Conservation (phyloP, 805 yeast genomes). For the Priceomyces haplophilus region DNA sequence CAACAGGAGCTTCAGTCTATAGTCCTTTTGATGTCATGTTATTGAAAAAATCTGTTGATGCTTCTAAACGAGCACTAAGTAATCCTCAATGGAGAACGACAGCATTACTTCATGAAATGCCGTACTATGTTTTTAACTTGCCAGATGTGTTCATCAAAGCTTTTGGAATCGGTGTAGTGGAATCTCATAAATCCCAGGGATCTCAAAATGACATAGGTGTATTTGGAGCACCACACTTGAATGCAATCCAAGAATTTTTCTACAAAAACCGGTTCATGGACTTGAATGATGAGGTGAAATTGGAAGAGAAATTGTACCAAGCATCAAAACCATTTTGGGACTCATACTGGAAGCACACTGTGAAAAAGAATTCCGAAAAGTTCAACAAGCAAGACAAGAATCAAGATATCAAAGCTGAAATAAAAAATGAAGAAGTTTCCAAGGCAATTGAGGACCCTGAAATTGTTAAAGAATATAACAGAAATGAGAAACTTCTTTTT, state of each 20-base stretch:
- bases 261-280: conserved; percentile 49
- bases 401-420: conserved; percentile 16
- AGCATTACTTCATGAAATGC: conserved; percentile 64
- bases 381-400: conserved; percentile 38
- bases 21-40: conserved; percentile 37
- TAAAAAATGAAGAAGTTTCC: conserved; percentile 5
- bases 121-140: conserved; percentile 47
- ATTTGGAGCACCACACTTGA: conserved; percentile 60
- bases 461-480: not conserved
- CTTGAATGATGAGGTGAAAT: conserved; percentile 22
- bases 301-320: conserved; percentile 29
- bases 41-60: conserved; percentile 41
- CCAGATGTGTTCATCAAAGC: conserved; percentile 38
- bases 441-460: conserved; percentile 6
- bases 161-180: conserved; percentile 44
- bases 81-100: conserved; percentile 58
- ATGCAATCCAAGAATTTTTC: conserved; percentile 49
- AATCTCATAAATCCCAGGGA: conserved; percentile 11
- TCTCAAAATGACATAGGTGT: conserved; percentile 30
- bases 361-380: conserved; percentile 34
- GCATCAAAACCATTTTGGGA: conserved; percentile 50
- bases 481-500: not conserved
- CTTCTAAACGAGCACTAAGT: conserved; percentile 47
- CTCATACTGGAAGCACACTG: conserved; percentile 47
- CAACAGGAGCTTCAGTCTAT: conserved; percentile 26